Conservation (phyloP, 192 early-diverging fungal genomes). For the Chytriomyces hyalinus region DNA sequence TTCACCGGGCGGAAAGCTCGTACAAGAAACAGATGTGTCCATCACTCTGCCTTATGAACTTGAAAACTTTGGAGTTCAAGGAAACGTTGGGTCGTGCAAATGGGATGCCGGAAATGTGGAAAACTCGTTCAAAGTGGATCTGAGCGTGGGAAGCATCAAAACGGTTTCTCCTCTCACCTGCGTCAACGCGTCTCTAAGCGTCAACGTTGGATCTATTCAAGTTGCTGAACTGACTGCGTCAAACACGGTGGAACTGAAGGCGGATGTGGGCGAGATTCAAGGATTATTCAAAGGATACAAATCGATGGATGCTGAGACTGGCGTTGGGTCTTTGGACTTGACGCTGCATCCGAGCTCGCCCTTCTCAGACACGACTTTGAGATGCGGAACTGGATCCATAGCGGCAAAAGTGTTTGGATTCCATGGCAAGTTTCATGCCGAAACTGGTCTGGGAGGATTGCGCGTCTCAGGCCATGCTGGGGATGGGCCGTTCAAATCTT, state of each 20-base stretch:
- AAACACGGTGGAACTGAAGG: neutral
- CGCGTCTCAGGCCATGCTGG: neutral
- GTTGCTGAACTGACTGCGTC: neutral
- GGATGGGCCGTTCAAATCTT: too few species aligned
- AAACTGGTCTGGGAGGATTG: neutral
- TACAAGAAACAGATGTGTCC: neutral
- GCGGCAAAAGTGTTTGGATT: conserved; percentile 10
- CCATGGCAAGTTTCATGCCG: neutral
- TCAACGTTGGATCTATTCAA: neutral
- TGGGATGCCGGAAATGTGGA: neutral
- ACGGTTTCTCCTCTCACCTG: neutral
- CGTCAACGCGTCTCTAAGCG: neutral
- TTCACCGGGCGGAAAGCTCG: neutral
- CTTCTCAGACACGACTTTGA: neutral
- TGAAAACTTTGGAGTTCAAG: neutral
- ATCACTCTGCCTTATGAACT: neutral
- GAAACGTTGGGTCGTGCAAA: neutral
- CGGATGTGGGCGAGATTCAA: neutral
- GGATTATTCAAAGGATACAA: neutral
- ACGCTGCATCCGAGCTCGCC: neutral
- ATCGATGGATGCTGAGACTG: neutral
- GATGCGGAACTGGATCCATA: neutral
- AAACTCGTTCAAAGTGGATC: neutral
- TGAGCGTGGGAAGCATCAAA: neutral
- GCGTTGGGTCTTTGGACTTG: neutral